These are phyloP conservation scores for Trichoderma simmonsii DNA, from an alignment of 2,329 filamentous ascomycete genomes.

Conservation along the genomic window DNA sequence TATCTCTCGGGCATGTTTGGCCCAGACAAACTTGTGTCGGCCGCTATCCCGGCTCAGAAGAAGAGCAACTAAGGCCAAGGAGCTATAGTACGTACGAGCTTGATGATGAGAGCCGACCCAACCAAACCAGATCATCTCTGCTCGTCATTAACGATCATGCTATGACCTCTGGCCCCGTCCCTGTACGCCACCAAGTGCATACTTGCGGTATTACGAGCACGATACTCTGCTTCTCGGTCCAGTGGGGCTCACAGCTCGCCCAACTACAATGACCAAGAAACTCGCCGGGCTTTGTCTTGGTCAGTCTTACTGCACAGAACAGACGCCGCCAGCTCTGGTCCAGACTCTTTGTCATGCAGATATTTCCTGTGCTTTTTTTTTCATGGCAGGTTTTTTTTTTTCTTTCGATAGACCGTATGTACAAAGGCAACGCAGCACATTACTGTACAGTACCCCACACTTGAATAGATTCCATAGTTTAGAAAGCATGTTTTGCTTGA, in stretches of 20 bases:
- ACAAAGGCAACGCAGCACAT: background rate
- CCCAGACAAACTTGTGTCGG: conserved; percentile 31
- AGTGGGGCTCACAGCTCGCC: background rate
- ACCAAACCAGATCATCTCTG: background rate
- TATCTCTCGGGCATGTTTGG: conserved; percentile 62
- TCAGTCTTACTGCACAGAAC: background rate
- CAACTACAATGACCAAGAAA: background rate
- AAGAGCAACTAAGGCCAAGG: conserved; percentile 2
- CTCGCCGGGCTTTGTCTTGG: background rate
- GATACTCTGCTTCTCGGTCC: background rate
- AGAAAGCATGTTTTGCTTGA: background rate
- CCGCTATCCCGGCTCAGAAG: background rate
- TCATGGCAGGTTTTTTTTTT: background rate
- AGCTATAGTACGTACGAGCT: background rate
- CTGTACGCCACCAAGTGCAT: background rate
- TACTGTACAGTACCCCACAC: background rate
- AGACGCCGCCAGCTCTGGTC: background rate
- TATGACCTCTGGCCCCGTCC: background rate
- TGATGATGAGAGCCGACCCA: background rate
- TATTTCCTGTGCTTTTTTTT: background rate
- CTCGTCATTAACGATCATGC: background rate
- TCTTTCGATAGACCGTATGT: background rate
- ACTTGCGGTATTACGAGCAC: background rate
- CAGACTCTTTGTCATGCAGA: background rate
- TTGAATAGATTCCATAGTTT: background rate